Conservation (phyloP, 2,329 filamentous ascomycete genomes). For the Neonectria sp. region DNA sequence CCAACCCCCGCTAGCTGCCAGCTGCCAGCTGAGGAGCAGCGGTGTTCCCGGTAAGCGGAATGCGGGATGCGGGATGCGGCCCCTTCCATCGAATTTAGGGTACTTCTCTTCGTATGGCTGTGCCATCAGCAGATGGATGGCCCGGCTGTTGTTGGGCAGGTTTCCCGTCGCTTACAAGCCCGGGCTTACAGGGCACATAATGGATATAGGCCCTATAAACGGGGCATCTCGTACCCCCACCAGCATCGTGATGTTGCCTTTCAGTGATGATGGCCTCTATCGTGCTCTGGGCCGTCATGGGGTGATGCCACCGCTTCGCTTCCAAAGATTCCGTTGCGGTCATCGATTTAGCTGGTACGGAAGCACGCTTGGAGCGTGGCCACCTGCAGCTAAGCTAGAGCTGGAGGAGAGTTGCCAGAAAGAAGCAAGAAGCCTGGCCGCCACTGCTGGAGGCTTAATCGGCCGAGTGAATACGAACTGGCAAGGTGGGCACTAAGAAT, state of each 20-base stretch:
- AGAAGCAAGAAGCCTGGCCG: conserved; percentile 6
- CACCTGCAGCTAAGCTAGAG: conserved; percentile 13
- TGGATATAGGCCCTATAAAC: not conserved
- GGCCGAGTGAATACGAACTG: conserved; percentile 46
- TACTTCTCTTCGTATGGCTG: no score
- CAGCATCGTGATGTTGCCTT: not conserved
- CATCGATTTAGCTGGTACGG: not conserved
- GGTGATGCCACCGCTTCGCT: conserved; percentile 1
- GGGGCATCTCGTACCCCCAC: conserved; percentile 21
- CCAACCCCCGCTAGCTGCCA: not conserved
- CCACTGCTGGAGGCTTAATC: conserved; percentile 28
- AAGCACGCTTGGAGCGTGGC: conserved; percentile 2
- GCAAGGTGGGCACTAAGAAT: conserved; percentile 43
- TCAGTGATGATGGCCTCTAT: not conserved
- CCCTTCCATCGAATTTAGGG: conserved; percentile 5
- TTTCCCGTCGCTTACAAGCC: not conserved
- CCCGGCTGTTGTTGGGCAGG: not conserved
- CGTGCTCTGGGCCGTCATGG: not conserved
- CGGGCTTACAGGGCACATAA: not conserved
- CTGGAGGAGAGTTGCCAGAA: not conserved
- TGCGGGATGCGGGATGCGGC: conserved; percentile 21
- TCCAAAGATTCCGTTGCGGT: not conserved
- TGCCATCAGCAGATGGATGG: conserved; percentile 2
- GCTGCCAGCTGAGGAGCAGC: conserved; percentile 7
- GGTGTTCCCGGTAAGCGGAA: conserved; percentile 24